Evolutionary conservation across 345 rosid species (phyloP).

Genomic region (Hibiscus mutabilis): DNA sequence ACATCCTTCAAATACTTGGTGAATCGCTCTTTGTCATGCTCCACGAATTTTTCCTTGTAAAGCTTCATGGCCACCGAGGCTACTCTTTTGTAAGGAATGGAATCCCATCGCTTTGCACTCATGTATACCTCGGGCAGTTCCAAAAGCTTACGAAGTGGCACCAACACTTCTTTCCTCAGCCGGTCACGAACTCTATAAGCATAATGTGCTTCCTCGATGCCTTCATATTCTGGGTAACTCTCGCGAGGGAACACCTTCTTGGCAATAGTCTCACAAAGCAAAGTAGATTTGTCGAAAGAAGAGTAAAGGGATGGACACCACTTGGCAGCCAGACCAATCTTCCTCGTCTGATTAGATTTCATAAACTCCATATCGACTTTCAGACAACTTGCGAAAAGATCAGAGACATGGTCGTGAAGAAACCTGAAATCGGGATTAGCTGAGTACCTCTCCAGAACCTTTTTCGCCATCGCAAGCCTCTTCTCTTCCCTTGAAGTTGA

Average conservation of each 20-base stretch:
- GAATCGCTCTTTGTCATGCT: neutral
- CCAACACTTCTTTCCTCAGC: neutral
- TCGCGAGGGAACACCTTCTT: neutral
- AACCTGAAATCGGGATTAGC: neutral
- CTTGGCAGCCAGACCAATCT: neutral
- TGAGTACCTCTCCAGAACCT: constrained; percentile 18
- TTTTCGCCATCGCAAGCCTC: constrained; percentile 35
- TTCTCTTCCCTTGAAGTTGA: constrained; percentile 21
- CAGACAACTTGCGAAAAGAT: neutral
- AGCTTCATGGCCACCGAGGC: neutral
- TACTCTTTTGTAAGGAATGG: constrained; percentile 3
- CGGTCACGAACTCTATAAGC: constrained; percentile 3
- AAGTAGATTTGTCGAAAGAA: neutral
- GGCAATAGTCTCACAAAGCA: neutral
- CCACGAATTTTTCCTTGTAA: neutral
- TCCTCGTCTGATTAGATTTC: neutral
- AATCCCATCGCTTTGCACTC: neutral
- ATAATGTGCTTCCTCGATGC: neutral
- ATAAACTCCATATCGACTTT: neutral
- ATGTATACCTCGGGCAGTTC: neutral
- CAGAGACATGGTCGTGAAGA: neutral
- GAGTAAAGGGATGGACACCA: neutral
- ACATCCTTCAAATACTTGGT: neutral
- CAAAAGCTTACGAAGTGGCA: neutral
- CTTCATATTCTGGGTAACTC: neutral